A percentile compares a stretch with the other conserved stretches of the same genome.
Conservation (phyloP, 371 early-diverging fungal species). For the Paraphysoderma sedebokerense region DNA sequence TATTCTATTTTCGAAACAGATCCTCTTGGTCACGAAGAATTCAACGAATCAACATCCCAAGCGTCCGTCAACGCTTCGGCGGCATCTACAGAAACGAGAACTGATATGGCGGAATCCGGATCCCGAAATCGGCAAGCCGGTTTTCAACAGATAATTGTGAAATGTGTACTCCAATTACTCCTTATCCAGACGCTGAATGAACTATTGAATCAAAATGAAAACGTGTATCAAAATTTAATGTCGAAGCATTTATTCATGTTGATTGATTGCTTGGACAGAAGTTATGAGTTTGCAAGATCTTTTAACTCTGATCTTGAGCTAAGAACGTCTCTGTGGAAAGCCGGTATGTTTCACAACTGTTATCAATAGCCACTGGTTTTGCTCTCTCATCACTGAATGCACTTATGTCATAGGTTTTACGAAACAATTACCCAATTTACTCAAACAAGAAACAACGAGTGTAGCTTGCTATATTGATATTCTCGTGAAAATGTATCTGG, state of each 20-base stretch:
- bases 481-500: constrained; percentile 22
- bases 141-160: constrained; percentile 56
- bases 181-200: constrained; percentile 61
- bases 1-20: too few relatives aligned
- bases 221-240: constrained; percentile 38
- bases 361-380: too few relatives aligned
- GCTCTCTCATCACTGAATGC: too few relatives aligned
- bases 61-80: not conserved
- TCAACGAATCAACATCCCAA: too few relatives aligned
- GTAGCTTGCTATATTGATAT: constrained; percentile 18
- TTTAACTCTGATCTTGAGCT: constrained; percentile 67
- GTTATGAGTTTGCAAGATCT: constrained; percentile 60
- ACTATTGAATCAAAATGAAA: constrained; percentile 27
- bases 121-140: constrained; percentile 35
- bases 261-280: constrained; percentile 60
- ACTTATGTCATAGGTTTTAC: too few relatives aligned
- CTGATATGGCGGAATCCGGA: not conserved
- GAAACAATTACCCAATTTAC: constrained; percentile 73
- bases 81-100: too few relatives aligned
- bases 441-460: constrained; percentile 45
- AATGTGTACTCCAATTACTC: constrained; percentile 58
- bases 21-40: too few relatives aligned
- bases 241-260: constrained; percentile 38
- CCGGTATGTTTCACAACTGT: too few relatives aligned
- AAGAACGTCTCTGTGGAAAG: constrained; percentile 57